These are phyloP conservation scores for Ceratocystis albifundus DNA, from an alignment of 2,329 filamentous ascomycete species.

Conservation along the genomic window DNA sequence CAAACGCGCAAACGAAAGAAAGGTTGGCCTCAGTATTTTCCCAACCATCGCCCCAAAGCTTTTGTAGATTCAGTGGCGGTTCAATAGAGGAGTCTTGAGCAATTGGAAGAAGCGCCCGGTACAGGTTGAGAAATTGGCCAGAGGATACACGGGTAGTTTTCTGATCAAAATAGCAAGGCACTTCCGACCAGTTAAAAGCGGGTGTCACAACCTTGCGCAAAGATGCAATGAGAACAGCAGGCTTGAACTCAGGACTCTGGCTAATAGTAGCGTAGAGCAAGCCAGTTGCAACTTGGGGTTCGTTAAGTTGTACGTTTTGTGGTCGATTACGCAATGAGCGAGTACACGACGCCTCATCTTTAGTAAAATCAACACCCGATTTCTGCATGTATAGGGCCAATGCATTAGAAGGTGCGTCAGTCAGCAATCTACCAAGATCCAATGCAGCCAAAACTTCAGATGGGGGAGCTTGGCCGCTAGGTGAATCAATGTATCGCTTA, in stretches of 20 bases:
- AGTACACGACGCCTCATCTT: slow-evolving; percentile 56
- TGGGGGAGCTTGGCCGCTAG: slow-evolving; percentile 40
- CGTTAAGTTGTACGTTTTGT: slow-evolving; percentile 51
- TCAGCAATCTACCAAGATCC: slow-evolving; percentile 55
- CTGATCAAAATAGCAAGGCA: slow-evolving; percentile 71
- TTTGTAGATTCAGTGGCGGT: slow-evolving; percentile 63
- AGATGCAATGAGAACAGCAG: slow-evolving; percentile 48
- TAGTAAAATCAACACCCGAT: slow-evolving; percentile 62
- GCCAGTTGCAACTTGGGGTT: slow-evolving; percentile 71
- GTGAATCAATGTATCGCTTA: slow-evolving; percentile 54
- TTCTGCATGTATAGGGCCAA: slow-evolving; percentile 60
- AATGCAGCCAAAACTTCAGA: slow-evolving; percentile 59
- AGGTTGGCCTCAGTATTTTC: slow-evolving; percentile 75
- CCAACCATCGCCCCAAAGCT: slow-evolving; percentile 85
- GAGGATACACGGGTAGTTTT: slow-evolving; percentile 63
- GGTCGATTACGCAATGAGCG: slow-evolving; percentile 43
- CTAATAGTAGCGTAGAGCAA: slow-evolving; percentile 56
- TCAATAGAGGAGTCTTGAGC: slow-evolving; percentile 48
- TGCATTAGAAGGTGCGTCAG: slow-evolving; percentile 44
- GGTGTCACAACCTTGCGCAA: slow-evolving; percentile 50
- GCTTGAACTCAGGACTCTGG: slow-evolving; percentile 43
- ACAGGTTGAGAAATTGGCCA: slow-evolving; percentile 69
- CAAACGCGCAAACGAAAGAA: slow-evolving; percentile 83
- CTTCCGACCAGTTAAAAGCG: slow-evolving; percentile 57
- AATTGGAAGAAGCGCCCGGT: slow-evolving; percentile 63